Evolutionary conservation across 2,329 filamentous ascomycete genomes (phyloP), one percentile per base, ranked within the genome.

Genomic region (Talaromyces sp.): DNA sequence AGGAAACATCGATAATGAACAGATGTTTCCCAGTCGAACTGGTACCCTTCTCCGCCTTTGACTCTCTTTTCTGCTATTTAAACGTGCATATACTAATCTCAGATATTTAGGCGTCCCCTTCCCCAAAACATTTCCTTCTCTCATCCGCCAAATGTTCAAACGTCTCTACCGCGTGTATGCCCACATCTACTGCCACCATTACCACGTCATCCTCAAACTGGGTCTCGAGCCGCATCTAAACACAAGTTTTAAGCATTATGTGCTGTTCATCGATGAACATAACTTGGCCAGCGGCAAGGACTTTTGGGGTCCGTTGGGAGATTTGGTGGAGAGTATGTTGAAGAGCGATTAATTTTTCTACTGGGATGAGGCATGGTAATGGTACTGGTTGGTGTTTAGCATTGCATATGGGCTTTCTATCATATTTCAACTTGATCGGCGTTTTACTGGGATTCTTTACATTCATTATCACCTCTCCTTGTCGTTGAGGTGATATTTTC

Each of bases 121-220:
- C 74, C 92, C 94, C 56, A 94, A 96, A 72, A 87, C 88, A 19
- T 99, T 99, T 77, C 88, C 90, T 7, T 81, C 86, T 57, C 87
- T 96, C 58, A 87, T 97, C 62, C 89, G 91, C 65, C 93, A 97
- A 77, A 91, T 99, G 72, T 97, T 97, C 85, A 99, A 99, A 83
- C 89, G 94, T 70, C 88, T 99, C 78, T 99, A 97, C 78, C 89
- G 94, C 65, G 93, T 99, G 62, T 99, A 99, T 74, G 94, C 94
- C 43, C 94, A 99, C 78, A 96, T 99, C 67, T 99, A 99, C 84
- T 99, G 95, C 80, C 94, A 99, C 76, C 94, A 99, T 79, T 99
- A 99, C 77, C 92, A 92, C 36, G 92, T 99, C 64, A 88, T 99
- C 65, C 89, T 95, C 60, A 91, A 97, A 72, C 84, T 99, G 39